Percentiles rank a stretch among this genome's conserved stretches.
phyloP scores from a whole-genome alignment of 208 protist genomes.

The Zelonia costaricensis region DNA sequence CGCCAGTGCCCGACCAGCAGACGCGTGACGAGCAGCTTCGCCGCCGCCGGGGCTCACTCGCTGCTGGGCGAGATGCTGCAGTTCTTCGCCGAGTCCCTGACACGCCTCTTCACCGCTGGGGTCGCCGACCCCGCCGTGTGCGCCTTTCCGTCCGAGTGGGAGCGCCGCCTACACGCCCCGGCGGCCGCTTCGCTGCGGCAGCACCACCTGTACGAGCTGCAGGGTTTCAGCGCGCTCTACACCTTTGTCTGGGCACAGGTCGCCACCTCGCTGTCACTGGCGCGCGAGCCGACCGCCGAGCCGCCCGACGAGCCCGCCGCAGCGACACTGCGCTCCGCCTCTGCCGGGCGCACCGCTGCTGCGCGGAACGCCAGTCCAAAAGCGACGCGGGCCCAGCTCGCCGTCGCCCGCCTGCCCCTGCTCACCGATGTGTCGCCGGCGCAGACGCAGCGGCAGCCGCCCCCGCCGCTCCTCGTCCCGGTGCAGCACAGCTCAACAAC shows the following conservation, averaged over 20 bases:
- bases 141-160: constrained; percentile 61
- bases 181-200: constrained; percentile 19
- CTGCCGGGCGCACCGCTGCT: background rate
- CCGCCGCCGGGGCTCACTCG: constrained; percentile 60
- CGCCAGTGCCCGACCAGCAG: constrained; percentile 31
- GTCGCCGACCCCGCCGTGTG: constrained; percentile 37
- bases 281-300: background rate
- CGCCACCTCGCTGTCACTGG: constrained; percentile 31
- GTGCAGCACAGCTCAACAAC: too few species aligned
- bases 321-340: too few species aligned
- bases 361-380: background rate
- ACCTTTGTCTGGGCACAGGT: constrained; percentile 55
- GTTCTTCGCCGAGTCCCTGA: constrained; percentile 49
- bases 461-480: too few species aligned
- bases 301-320: background rate
- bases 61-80: constrained; percentile 59
- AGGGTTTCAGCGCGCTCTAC: constrained; percentile 72
- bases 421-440: too few species aligned
- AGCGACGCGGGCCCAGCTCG: background rate
- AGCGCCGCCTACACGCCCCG: constrained; percentile 24
- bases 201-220: constrained; percentile 65
- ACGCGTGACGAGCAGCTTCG: constrained; percentile 58
- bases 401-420: background rate
- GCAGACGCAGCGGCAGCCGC: too few species aligned
- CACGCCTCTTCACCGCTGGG: constrained; percentile 53